Evolutionary conservation across 495 filamentous ascomycete genomes (phyloP).

Genomic region (Podospora pseudoanserina): DNA sequence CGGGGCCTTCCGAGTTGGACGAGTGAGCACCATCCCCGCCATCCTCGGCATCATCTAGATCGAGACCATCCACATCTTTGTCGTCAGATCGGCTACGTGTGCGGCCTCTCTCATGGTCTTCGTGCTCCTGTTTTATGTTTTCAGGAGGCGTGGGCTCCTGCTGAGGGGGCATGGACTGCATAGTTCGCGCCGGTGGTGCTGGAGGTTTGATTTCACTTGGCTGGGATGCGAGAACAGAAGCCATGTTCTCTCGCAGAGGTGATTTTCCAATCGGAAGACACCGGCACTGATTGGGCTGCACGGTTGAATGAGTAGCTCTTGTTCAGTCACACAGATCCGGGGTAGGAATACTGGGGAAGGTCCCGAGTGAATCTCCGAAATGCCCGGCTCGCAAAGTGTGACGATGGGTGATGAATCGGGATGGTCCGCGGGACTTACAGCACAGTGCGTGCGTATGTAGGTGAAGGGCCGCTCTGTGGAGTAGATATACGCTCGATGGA

Average conservation of each 20-base stretch:
- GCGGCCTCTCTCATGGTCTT: conserved; percentile 44
- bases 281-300: conserved; percentile 17
- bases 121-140: conserved; percentile 37
- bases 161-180: conserved; percentile 40
- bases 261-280: conserved; percentile 24
- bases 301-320: background rate
- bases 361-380: conserved; percentile 20
- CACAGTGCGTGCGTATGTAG: background rate
- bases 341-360: conserved; percentile 10
- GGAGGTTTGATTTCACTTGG: conserved; percentile 39
- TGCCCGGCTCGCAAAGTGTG: conserved; percentile 15
- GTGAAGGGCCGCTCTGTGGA: background rate
- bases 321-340: conserved; percentile 23
- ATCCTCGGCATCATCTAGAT: conserved; percentile 39
- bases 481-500: conserved; percentile 1
- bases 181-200: conserved; percentile 33
- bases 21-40: conserved; percentile 44
- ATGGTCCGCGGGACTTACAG: conserved; percentile 11
- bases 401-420: conserved; percentile 23
- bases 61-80: conserved; percentile 41
- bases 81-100: conserved; percentile 46
- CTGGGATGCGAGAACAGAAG: conserved; percentile 44
- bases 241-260: conserved; percentile 36
- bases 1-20: conserved; percentile 53
- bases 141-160: conserved; percentile 42